Base-by-base conservation (phyloP, 768 basidiomycete genomes). In the Filobasidium wieringae region DNA sequence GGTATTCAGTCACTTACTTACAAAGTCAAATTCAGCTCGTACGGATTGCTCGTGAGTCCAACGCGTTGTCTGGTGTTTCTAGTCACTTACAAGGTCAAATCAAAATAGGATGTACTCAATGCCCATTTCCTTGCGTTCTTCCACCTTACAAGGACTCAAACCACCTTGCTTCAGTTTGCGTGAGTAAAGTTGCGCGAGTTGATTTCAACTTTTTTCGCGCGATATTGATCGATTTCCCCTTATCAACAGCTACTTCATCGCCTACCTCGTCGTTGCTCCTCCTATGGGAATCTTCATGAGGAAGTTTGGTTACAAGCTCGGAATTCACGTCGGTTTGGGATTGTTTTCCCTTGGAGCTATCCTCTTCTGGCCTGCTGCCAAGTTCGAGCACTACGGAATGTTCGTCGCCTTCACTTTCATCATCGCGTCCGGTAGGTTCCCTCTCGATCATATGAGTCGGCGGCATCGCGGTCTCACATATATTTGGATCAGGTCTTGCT, bases 281-380 rank as follows among this genome's bases (percentile, higher is more conserved):
- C 61, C 61, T 12, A 57, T 56, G 54, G 62, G 61, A 15, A 40
- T 64, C 12, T 65, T 67, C 53, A 67, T 67, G 64, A 59, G 66
- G 5, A 57, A 43, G 22, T 63, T 57, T 52, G 63, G 63, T 24
- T 67, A 67, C 60, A 64, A 63, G 51, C 52, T 33, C 32, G 66
- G 66, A 11, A 67, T 67, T 22, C 63, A 65, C 36, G 33, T 61
- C 49, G 66, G 66, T 17, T 58, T 67, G 8, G 53, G 47, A 1
- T 55, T 64, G 41, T 67, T 64, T 54, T 54, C 39, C 6, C 52
- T 61, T 12, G 66, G 66, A 7, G 62, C 63, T 4, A 47, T 65
- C 27, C 24, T 67, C 26, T 67, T 63, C 52, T 67, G 66, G 66
- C 66, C 64, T 1, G 41, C 62, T 2, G 66, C 66, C 4, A 47